phyloP scores from a whole-genome alignment of 2,329 filamentous ascomycete species.

The Xylariaceae sp. region DNA sequence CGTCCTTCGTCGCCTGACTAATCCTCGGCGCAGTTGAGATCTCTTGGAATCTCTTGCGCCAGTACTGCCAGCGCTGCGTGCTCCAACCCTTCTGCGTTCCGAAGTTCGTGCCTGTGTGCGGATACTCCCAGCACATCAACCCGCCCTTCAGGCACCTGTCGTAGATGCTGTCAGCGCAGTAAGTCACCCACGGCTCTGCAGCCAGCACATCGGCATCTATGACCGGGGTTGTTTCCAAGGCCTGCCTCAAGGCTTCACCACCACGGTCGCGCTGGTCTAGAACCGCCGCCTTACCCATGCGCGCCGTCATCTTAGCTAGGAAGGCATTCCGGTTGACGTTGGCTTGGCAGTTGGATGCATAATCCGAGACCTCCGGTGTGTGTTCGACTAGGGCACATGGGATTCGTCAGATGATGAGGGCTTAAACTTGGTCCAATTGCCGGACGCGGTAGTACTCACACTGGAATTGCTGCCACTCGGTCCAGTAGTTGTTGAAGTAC shows the following conservation, averaged over 20 bases:
- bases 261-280: constrained; percentile 19
- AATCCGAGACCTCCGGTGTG: background rate
- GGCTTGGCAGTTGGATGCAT: constrained; percentile 9
- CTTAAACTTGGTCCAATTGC: background rate
- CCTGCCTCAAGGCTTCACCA: constrained; percentile 10
- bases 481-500: constrained; percentile 17
- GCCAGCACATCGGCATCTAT: constrained; percentile 8
- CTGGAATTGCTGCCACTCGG: constrained; percentile 15
- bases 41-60: constrained; percentile 14
- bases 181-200: constrained; percentile 14
- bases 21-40: constrained; percentile 4
- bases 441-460: constrained; percentile 6
- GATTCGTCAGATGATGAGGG: background rate
- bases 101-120: constrained; percentile 13
- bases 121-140: constrained; percentile 16
- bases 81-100: constrained; percentile 15
- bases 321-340: constrained; percentile 18
- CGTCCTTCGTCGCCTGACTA: background rate
- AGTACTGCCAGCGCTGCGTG: constrained; percentile 14
- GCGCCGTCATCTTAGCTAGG: constrained; percentile 15
- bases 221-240: constrained; percentile 8
- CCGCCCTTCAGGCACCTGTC: constrained; percentile 13
- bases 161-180: constrained; percentile 13
- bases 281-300: constrained; percentile 1
- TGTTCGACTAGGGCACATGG: background rate